Base-by-base conservation (phyloP, 139 green algal species). In the Chlamydomonas eustigma region DNA sequence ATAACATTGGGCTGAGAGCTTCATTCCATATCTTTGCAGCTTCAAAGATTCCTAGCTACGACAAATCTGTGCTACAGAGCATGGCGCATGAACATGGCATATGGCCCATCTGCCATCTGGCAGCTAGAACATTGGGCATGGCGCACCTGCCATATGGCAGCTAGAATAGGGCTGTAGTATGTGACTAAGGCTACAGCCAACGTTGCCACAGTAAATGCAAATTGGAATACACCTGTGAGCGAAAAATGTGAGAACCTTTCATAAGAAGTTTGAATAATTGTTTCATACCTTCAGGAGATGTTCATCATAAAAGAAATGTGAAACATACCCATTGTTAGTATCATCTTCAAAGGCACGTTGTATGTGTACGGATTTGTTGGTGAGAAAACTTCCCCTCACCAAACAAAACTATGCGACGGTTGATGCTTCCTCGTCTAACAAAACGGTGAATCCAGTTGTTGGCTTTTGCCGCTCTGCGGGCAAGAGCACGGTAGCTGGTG, bases 381-480 rank as follows among this genome's bases (percentile, higher is more conserved):
- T n/a, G n/a, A n/a, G n/a, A n/a, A n/a, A n/a, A n/a, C n/a, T n/a
- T n/a, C n/a, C n/a, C n/a, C 58, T 69, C 58, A 69, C 58, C 66
- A 50, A 51, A 73, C 6, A 73, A 28, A 6, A 5, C n/a, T 6
- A 73, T 6, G 4, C 66, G 66, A 8, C 66, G 8, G 6, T 28
- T 73, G 25, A 37, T 78, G 79, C 77, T 78, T 28, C 87, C 88
- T 1, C 71, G 70, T 34, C 84, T 78, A n/a, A 90, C 81, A 0
- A 91, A 50, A 30, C 85, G 37, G 67, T 86, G 83, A 84, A 80
- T 88, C 1, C 92, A 50, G 70, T 90, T 92, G 80, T 87, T 80
- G 37, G 44, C 85, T 31, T 86, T 86, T 2, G 73, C 65, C 12
- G 88, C 87, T 18, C 88, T 76, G 2, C 86, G 70, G 0, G 88